A percentile compares a stretch with the other conserved stretches of the same genome.
phyloP scores from a whole-genome alignment of 2,329 filamentous ascomycete species.

The Geoglossum cookeanum region DNA sequence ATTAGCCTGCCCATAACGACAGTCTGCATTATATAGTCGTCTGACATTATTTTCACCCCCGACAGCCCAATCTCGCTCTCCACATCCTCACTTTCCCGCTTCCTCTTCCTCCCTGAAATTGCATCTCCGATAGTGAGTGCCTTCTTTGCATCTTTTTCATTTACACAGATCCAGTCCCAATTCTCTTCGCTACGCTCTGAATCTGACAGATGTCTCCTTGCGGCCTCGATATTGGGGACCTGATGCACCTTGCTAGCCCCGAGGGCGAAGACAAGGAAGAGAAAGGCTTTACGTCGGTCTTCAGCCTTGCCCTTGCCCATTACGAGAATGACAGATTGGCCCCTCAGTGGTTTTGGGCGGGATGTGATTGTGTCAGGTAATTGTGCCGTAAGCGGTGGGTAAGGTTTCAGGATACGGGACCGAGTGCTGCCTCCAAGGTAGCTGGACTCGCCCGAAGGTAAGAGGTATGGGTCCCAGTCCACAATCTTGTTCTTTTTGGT shows the following conservation, averaged over 20 bases:
- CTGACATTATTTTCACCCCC: constrained; percentile 48
- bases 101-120: constrained; percentile 20
- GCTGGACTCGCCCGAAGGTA: constrained; percentile 65
- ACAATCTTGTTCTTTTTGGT: constrained; percentile 40
- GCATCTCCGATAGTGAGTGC: constrained; percentile 23
- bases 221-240: constrained; percentile 46
- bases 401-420: constrained; percentile 41
- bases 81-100: constrained; percentile 18
- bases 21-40: constrained; percentile 84
- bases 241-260: constrained; percentile 49
- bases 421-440: constrained; percentile 59
- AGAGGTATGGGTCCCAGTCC: constrained; percentile 62
- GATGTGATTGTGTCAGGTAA: constrained; percentile 37
- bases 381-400: constrained; percentile 35
- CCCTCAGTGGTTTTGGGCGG: constrained; percentile 44
- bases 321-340: constrained; percentile 52
- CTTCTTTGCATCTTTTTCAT: constrained; percentile 31
- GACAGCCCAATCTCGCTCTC: constrained; percentile 24
- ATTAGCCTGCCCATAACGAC: constrained; percentile 68
- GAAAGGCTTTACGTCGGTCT: constrained; percentile 48
- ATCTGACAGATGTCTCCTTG: constrained; percentile 36
- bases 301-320: constrained; percentile 43
- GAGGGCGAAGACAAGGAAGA: constrained; percentile 62
- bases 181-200: constrained; percentile 22
- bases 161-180: constrained; percentile 68